Evolutionary conservation across 495 filamentous ascomycete species (phyloP), one percentile per base, ranked within the genome.

Genomic region (Penicillium flavigenum): DNA sequence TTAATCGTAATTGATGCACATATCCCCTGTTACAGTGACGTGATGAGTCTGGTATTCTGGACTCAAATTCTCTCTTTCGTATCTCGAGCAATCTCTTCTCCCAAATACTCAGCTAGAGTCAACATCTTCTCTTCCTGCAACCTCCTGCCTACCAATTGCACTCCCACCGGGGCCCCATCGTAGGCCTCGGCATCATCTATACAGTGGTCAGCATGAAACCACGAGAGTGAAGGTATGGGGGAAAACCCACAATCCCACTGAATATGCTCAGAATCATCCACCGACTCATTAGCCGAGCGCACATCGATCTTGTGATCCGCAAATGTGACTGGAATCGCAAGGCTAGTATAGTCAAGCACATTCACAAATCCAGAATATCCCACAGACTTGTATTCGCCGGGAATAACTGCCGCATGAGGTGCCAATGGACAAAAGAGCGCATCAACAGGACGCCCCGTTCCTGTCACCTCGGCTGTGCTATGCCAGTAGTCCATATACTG

Each of bases 401-500:
- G 81, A 31, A 80, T 71, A 1, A 80, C 81, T 1, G 84, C 77
- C 22, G 76, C 74, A 50, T 75, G 71, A 16, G 76, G 68, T 19
- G 77, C 77, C 29, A 70, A 42, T 16, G 80, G 73, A 59, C 72
- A 72, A 32, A 86, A 75, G 3, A 86, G 34, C 22, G 74, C 82
- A 56, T 86, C 82, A 12, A 81, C 79, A 0, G 83, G 82, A 36
- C 82, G 71, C 12, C 83, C 84, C 2, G 81, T 87, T 10, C 76
- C 74, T 1, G 83, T 87, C 16, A 72, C 34, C 20, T 73, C 60
- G 1, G 68, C 70, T 0, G 85, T 89, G 43, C 69, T 80, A 60
- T 87, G 85, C 86, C 86, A 89, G 69, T 87, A 88, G 32, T 86
- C 84, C 78, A 85, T 78, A 59, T 88, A 88, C 44, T 79, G 75